Evolutionary conservation across 192 early-diverging fungal species (phyloP).

Genomic region (Coemansia sp.): DNA sequence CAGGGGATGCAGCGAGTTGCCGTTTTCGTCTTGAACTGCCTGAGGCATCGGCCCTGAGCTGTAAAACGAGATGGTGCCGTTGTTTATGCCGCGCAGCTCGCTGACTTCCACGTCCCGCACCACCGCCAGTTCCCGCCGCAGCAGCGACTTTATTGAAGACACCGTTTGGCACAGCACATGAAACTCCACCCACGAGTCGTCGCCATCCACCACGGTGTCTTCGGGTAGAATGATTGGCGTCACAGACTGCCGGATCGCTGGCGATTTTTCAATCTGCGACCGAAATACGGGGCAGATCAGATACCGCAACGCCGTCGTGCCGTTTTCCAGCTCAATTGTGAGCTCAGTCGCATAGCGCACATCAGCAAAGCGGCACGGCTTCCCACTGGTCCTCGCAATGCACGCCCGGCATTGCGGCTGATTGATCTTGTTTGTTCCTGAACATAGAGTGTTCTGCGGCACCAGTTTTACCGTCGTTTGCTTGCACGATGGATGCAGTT

Average conservation of each 20-base stretch:
- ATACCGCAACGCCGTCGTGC: conserved; percentile 12
- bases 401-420: conserved; percentile 35
- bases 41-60: conserved; percentile 1
- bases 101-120: conserved; percentile 24
- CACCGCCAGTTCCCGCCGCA: conserved; percentile 34
- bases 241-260: conserved; percentile 16
- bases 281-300: conserved; percentile 25
- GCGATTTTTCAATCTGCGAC: conserved; percentile 24
- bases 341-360: conserved; percentile 24
- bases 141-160: conserved; percentile 30
- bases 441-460: conserved; percentile 18
- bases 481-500: conserved; percentile 7
- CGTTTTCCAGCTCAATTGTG: conserved; percentile 16
- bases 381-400: conserved; percentile 16
- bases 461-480: conserved; percentile 14
- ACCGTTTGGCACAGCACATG: conserved; percentile 34
- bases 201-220: conserved; percentile 11
- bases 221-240: conserved; percentile 31
- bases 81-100: conserved; percentile 3
- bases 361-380: conserved; percentile 16
- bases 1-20: conserved; percentile 22
- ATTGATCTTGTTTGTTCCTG: conserved; percentile 3
- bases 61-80: conserved; percentile 14
- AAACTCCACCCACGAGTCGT: conserved; percentile 32
- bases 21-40: conserved; percentile 10